These are phyloP conservation scores for Alternaria sp. DNA, from an alignment of 2,329 filamentous ascomycete species.

Conservation along the genomic window DNA sequence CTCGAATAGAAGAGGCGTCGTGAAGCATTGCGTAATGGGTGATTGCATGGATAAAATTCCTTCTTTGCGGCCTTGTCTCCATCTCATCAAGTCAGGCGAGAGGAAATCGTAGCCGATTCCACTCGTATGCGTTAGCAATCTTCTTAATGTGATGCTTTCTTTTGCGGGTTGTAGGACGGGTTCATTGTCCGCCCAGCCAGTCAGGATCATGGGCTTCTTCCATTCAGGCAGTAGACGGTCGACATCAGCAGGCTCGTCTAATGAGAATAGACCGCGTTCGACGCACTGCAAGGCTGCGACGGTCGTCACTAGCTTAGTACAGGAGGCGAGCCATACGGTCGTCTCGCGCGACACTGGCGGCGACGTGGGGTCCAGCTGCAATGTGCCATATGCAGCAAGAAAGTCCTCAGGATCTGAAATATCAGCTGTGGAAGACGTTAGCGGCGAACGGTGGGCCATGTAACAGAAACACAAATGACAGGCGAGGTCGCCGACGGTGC, in stretches of 20 bases:
- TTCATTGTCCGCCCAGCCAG: constrained; percentile 22
- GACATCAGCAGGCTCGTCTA: constrained; percentile 34
- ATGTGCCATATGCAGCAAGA: constrained; percentile 24
- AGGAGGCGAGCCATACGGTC: constrained; percentile 45
- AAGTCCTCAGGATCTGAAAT: constrained; percentile 17
- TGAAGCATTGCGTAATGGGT: constrained; percentile 21
- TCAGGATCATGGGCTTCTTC: constrained; percentile 30
- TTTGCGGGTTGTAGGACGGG: constrained; percentile 23
- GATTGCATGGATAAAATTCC: constrained; percentile 14
- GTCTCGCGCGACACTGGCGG: constrained; percentile 27
- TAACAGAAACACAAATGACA: constrained; percentile 5
- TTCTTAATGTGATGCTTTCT: constrained; percentile 30
- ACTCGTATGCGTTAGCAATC: constrained; percentile 39
- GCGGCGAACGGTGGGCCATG: not conserved
- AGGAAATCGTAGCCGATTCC: constrained; percentile 36
- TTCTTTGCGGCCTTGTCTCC: constrained; percentile 25
- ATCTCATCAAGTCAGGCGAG: constrained; percentile 24
- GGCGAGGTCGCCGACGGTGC: constrained; percentile 3
- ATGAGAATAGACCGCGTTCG: constrained; percentile 36
- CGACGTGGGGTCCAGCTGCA: constrained; percentile 25
- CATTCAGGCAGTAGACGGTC: constrained; percentile 39
- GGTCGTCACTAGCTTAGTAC: constrained; percentile 39
- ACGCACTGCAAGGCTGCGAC: constrained; percentile 43
- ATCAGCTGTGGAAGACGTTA: constrained; percentile 2
- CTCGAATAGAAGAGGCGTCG: constrained; percentile 37